Conservation (phyloP, 2,329 filamentous ascomycete species). For the Elsinoe necatrix region DNA sequence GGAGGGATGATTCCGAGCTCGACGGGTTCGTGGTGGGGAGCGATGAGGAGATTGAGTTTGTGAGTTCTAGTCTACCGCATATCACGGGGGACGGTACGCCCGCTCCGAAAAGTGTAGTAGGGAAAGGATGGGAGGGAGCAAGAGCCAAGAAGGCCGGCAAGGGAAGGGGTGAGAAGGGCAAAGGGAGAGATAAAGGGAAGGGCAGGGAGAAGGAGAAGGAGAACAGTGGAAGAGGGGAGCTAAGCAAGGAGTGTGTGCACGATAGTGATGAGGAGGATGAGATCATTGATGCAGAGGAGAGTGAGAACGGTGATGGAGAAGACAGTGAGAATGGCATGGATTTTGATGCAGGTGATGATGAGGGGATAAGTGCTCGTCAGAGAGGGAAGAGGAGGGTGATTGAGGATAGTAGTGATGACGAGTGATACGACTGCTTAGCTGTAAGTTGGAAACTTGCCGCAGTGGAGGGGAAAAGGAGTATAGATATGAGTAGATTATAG, state of each 20-base stretch:
- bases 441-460: neutral
- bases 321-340: neutral
- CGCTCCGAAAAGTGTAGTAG: conserved; percentile 7
- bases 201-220: conserved; percentile 9
- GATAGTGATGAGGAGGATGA: conserved; percentile 17
- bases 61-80: conserved; percentile 24
- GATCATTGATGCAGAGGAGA: neutral
- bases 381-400: conserved; percentile 16
- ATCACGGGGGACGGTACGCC: conserved; percentile 1
- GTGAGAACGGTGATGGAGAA: neutral
- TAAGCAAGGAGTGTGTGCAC: conserved; percentile 16
- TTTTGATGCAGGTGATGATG: neutral
- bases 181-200: conserved; percentile 8
- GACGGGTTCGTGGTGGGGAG: conserved; percentile 39
- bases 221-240: conserved; percentile 10
- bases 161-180: neutral
- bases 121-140: neutral
- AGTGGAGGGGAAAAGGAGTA: neutral
- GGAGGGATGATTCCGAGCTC: conserved; percentile 38
- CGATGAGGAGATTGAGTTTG: conserved; percentile 32
- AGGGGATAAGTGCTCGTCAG: conserved; percentile 5
- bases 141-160: too few species aligned
- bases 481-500: neutral
- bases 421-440: neutral
- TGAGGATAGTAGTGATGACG: conserved; percentile 18